phyloP scores from a whole-genome alignment of 2,329 filamentous ascomycete genomes.

The Claviceps pazoutovae region DNA sequence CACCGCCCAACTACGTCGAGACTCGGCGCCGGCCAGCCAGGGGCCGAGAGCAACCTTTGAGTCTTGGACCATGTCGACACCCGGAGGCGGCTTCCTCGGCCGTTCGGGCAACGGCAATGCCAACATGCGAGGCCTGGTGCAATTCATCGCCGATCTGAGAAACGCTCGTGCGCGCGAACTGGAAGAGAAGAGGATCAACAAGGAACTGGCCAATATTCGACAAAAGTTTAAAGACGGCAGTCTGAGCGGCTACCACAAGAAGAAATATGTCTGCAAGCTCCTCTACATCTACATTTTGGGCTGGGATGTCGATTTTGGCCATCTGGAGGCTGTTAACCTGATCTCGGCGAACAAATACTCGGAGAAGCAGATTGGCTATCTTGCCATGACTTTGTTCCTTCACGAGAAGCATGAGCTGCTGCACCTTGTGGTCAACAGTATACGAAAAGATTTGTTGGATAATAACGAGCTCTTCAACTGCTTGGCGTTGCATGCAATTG shows the following conservation, averaged over 20 bases:
- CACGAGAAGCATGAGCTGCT: conserved; percentile 95
- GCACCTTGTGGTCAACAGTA: conserved; percentile 95
- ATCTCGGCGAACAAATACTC: conserved; percentile 96
- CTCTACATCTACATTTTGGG: conserved; percentile 98
- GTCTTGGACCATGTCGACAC: conserved; percentile 35
- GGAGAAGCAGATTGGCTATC: conserved; percentile 97
- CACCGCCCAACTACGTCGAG: neutral
- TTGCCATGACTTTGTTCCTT: conserved; percentile 91
- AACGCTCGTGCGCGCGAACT: conserved; percentile 91
- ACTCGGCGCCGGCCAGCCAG: conserved; percentile 2
- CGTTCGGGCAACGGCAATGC: conserved; percentile 51
- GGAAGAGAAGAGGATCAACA: conserved; percentile 98
- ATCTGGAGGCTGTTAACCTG: conserved; percentile 94
- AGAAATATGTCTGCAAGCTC: conserved; percentile 99
- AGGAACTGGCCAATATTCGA: conserved; percentile 94
- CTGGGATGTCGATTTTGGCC: conserved; percentile 98
- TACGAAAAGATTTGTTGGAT: conserved; percentile 87
- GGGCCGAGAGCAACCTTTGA: conserved; percentile 9
- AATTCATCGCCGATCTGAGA: conserved; percentile 93
- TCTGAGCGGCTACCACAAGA: conserved; percentile 94
- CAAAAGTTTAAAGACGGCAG: conserved; percentile 97
- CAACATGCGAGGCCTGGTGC: conserved; percentile 74
- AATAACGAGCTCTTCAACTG: conserved; percentile 98
- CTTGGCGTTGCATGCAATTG: conserved; percentile 88
- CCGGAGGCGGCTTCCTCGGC: conserved; percentile 48